Evolutionary conservation across 2,329 filamentous ascomycete species (phyloP).

Genomic region (Apiospora arundinis): DNA sequence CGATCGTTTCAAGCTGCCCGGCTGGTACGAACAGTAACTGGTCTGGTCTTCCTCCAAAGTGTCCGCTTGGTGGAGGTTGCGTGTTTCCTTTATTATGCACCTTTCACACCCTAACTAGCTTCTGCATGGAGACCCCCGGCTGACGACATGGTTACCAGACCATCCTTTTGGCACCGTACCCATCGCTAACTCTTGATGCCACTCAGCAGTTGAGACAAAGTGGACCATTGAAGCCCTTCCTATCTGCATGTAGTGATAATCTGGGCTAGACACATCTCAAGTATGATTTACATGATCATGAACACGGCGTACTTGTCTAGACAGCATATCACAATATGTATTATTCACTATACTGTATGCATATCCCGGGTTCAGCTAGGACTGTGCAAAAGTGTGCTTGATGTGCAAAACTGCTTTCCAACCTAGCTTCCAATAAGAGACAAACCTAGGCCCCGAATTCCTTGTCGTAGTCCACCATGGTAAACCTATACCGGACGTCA

Average conservation of each 20-base stretch:
- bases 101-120: neutral
- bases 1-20: neutral
- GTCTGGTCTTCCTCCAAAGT: too few species aligned
- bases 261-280: too few species aligned
- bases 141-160: neutral
- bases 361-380: neutral
- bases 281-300: too few species aligned
- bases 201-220: too few species aligned
- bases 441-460: constrained; percentile 60
- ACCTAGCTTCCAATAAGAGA: neutral
- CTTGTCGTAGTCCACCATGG: constrained; percentile 73
- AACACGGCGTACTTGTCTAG: too few species aligned
- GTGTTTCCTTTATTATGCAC: neutral
- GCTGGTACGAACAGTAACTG: neutral
- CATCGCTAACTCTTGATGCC: too few species aligned
- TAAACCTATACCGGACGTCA: constrained; percentile 78
- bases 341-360: neutral
- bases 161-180: neutral
- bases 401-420: too few species aligned
- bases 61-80: neutral
- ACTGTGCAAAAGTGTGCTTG: neutral
- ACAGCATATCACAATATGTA: neutral
- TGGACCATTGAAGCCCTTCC: too few species aligned
- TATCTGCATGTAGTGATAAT: too few species aligned
- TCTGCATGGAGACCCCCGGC: neutral